A percentile compares a stretch with the other conserved stretches of the same genome.
These are phyloP conservation scores for Serendipita indica DNA, from an alignment of 768 basidiomycete genomes.

Conservation along the genomic window DNA sequence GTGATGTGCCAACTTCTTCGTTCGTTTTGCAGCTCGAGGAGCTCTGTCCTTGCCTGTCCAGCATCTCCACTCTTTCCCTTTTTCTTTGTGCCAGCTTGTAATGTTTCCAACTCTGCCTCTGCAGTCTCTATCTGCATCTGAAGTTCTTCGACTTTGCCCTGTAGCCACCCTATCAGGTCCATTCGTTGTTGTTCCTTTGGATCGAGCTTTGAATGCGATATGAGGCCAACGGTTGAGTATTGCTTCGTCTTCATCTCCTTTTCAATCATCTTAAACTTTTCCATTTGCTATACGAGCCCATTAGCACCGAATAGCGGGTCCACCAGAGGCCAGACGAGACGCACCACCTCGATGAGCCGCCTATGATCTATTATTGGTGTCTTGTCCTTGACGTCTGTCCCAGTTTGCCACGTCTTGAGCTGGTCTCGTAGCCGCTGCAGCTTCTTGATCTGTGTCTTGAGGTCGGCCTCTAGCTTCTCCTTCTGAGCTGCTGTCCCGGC, in stretches of 20 bases:
- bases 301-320: constrained; percentile 8
- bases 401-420: constrained; percentile 92
- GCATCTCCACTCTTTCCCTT: constrained; percentile 57
- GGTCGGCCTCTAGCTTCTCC: constrained; percentile 89
- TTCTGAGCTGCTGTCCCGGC: constrained; percentile 95
- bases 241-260: constrained; percentile 99
- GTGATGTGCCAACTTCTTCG: constrained; percentile 90
- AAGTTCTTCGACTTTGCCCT: constrained; percentile 78
- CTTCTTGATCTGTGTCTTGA: constrained; percentile 99
- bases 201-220: constrained; percentile 84
- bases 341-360: constrained; percentile 89
- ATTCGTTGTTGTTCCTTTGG: constrained; percentile 95
- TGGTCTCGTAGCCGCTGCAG: constrained; percentile 71
- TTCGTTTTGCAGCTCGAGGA: constrained; percentile 81
- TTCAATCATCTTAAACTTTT: constrained; percentile 99
- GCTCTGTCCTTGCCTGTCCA: constrained; percentile 56
- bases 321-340: constrained; percentile 16
- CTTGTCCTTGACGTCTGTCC: constrained; percentile 99
- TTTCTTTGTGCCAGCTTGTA: constrained; percentile 63
- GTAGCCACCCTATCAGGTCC: constrained; percentile 69
- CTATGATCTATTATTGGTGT: constrained; percentile 80
- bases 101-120: constrained; percentile 84
- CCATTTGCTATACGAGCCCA: constrained; percentile 93
- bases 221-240: constrained; percentile 96
- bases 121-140: constrained; percentile 84